Evolutionary conservation across 2,329 filamentous ascomycete species (phyloP), one percentile per base, ranked within the genome.

Genomic region (Rugonectria rugulosa): DNA sequence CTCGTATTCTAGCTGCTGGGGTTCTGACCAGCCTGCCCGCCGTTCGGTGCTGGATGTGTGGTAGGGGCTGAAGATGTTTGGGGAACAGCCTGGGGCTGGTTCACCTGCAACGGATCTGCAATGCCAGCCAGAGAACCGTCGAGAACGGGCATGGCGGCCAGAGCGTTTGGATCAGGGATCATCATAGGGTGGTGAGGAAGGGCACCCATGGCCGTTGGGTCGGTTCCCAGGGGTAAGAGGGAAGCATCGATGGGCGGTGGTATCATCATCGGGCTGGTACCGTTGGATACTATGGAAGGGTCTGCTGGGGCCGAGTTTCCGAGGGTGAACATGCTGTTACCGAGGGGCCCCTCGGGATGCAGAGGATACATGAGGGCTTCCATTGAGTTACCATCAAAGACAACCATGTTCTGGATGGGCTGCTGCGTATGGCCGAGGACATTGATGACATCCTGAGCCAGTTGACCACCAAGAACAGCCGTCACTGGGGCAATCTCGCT

Each of bases 361-460:
- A 98, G 79, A 2, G 92, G 83, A 71, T 95, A 97, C 62, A 95
- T 87, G 2, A 87, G 87, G 0, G 89, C 91, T 62, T 90, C 85
- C 74, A 91, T 90, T 40, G 82, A 84, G 64, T 91, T 90, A 12
- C 93, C 93, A 72, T 98, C 92, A 68, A 98, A 97, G 17, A 98
- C 79, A 44, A 97, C 84, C 72, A 97, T 86, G 73, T 99, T 99
- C 77, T 99, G 95, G 36, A 99, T 89, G 1, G 95, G 95, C 73
- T 97, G 95, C 76, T 98, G 92, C 34, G 90, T 87, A 71, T 90
- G 87, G 43, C 93, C 92, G 6, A 98, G 83, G 26, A 97, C 93
- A 68, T 98, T 98, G 76, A 99, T 98, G 46, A 97, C 92, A 71
- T 99, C 95, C 75, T 99, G 95, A 1, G 94, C 92, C 14, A 99